Conservation (phyloP, 768 basidiomycete genomes). For the Lactarius psammicola region DNA sequence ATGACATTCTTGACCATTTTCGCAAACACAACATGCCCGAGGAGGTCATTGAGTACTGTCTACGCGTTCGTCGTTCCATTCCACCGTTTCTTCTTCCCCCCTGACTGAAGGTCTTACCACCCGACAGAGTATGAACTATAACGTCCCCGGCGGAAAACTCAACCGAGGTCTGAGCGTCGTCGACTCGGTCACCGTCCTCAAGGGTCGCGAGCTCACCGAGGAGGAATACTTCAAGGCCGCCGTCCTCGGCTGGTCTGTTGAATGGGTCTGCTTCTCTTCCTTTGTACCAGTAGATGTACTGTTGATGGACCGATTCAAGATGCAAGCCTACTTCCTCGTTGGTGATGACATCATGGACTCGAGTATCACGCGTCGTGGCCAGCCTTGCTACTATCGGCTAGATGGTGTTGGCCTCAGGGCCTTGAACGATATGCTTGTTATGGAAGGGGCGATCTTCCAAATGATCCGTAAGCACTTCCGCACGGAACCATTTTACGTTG, state of each 20-base stretch:
- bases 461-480: constrained; percentile 88
- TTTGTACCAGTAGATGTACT: background rate
- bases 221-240: constrained; percentile 89
- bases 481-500: constrained; percentile 74
- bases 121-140: constrained; percentile 79
- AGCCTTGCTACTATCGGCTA: constrained; percentile 91
- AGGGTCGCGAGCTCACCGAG: constrained; percentile 64
- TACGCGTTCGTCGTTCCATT: constrained; percentile 50
- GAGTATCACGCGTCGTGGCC: constrained; percentile 90
- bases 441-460: constrained; percentile 89
- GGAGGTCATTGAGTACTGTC: constrained; percentile 84
- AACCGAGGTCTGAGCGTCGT: constrained; percentile 95
- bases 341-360: constrained; percentile 97
- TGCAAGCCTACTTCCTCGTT: constrained; percentile 97
- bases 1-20: constrained; percentile 73
- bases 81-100: background rate
- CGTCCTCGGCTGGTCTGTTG: constrained; percentile 92
- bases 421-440: constrained; percentile 96
- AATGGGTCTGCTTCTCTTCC: constrained; percentile 59
- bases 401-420: constrained; percentile 76
- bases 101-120: constrained; percentile 9
- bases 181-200: constrained; percentile 87
- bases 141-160: constrained; percentile 92
- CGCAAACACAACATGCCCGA: constrained; percentile 71
- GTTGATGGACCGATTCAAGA: constrained; percentile 43